A percentile compares a stretch with the other conserved stretches of the same genome.
Evolutionary conservation across 257 asterid species (phyloP).

Genomic region (Solanum acaule): DNA sequence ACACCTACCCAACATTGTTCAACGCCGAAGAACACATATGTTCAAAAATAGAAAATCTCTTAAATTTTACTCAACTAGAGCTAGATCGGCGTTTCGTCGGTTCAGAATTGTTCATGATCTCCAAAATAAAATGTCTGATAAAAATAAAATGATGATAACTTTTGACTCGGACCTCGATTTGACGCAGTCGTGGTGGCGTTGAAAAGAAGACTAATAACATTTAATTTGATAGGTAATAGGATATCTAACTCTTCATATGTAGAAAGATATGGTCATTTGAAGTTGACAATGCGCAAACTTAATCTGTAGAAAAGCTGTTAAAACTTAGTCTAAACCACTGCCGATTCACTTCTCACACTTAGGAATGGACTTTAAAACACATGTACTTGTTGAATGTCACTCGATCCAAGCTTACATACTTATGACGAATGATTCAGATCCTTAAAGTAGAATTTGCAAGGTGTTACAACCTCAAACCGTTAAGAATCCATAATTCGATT

Average conservation of each 20-base stretch:
- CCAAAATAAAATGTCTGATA: too few relatives aligned
- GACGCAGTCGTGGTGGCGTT: neutral
- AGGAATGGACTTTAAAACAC: too few relatives aligned
- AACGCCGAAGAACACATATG: neutral
- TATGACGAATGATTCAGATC: neutral
- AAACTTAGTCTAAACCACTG: neutral
- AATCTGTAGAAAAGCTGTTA: neutral
- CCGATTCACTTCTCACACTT: neutral
- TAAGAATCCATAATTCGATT: neutral
- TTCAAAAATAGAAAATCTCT: neutral
- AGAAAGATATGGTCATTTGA: neutral
- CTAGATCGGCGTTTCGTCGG: too few relatives aligned
- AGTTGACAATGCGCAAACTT: too few relatives aligned
- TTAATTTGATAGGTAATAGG: neutral
- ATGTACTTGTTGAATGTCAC: neutral
- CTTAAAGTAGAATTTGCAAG: rapidly evolving
- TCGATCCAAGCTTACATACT: too few relatives aligned
- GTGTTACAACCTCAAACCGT: neutral
- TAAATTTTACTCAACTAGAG: neutral
- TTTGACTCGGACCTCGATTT: neutral
- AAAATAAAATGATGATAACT: neutral
- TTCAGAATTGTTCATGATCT: neutral
- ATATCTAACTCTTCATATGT: neutral
- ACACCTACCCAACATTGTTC: neutral
- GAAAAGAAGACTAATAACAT: neutral